A percentile compares a stretch with the other conserved stretches of the same genome.
phyloP scores from a whole-genome alignment of 371 early-diverging fungal genomes.

The Homolaphlyctis polyrhiza region DNA sequence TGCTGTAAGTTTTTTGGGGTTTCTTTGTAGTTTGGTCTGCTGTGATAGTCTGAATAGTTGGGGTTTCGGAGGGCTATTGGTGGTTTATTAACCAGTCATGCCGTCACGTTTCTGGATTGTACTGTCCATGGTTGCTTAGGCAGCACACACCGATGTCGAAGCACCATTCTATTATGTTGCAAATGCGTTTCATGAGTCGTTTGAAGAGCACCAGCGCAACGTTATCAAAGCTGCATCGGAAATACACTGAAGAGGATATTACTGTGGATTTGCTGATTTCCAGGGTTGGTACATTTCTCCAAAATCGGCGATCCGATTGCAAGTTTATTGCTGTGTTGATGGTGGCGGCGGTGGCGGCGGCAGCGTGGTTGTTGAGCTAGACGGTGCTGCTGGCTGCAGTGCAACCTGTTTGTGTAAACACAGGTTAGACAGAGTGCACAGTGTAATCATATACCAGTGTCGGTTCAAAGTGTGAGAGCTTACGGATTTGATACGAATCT shows the following conservation, averaged over 20 bases:
- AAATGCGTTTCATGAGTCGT: slow-evolving; percentile 23
- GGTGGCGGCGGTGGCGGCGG: too few species aligned
- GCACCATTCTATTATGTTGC: slow-evolving; percentile 42
- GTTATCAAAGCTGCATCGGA: background rate
- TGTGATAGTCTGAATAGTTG: background rate
- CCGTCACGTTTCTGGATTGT: background rate
- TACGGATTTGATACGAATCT: too few species aligned
- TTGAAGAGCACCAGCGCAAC: slow-evolving; percentile 8
- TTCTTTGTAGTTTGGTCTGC: background rate
- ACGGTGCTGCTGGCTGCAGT: too few species aligned
- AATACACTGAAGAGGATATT: background rate
- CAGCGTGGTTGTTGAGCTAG: too few species aligned
- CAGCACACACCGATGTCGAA: slow-evolving; percentile 32
- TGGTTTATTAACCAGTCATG: background rate
- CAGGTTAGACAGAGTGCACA: too few species aligned
- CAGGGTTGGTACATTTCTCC: too few species aligned
- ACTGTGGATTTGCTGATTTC: background rate
- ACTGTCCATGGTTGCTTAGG: slow-evolving; percentile 11
- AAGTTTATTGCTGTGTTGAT: too few species aligned
- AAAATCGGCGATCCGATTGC: too few species aligned
- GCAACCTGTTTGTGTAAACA: too few species aligned
- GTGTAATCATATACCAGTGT: too few species aligned
- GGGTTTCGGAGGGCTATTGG: background rate
- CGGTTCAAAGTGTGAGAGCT: too few species aligned
- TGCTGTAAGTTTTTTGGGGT: slow-evolving; percentile 20